phyloP scores from a whole-genome alignment of 2,329 filamentous ascomycete genomes.

The Arthrobotrys megalospora region DNA sequence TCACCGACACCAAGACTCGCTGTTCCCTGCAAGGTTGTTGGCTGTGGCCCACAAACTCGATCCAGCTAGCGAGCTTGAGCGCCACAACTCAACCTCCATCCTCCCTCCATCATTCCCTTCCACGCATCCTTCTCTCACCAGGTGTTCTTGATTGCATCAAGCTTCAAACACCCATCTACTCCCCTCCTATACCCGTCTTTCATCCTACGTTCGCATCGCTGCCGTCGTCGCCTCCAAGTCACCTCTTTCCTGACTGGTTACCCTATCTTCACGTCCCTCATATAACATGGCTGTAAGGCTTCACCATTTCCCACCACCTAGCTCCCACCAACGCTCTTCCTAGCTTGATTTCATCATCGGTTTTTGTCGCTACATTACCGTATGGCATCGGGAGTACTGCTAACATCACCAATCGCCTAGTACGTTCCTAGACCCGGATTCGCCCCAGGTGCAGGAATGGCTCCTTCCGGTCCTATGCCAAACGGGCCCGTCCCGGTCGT shows the following conservation, averaged over 20 bases:
- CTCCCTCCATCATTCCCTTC: conserved; percentile 32
- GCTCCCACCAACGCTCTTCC: conserved; percentile 5
- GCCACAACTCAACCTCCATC: conserved; percentile 48
- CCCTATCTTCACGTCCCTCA: conserved; percentile 5
- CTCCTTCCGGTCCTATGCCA: conserved; percentile 43
- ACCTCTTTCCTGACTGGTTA: conserved; percentile 10
- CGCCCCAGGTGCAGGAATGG: conserved; percentile 42
- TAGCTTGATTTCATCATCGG: conserved; percentile 10
- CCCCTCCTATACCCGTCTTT: background rate
- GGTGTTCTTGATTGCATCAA: conserved; percentile 39
- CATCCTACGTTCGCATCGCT: conserved; percentile 4
- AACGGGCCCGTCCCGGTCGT: conserved; percentile 58
- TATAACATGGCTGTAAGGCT: conserved; percentile 48
- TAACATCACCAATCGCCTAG: conserved; percentile 36
- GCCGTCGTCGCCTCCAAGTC: background rate
- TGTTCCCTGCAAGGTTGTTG: conserved; percentile 30
- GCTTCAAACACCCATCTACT: conserved; percentile 28
- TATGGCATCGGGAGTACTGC: background rate
- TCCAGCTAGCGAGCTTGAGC: conserved; percentile 33
- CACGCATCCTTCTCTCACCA: conserved; percentile 31
- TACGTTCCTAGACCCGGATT: conserved; percentile 40
- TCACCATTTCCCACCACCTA: conserved; percentile 6
- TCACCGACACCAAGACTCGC: conserved; percentile 6
- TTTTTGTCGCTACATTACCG: conserved; percentile 3
- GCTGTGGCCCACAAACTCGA: conserved; percentile 42